phyloP scores from a whole-genome alignment of 1,284 basidiomycete species.

The Trichosporon asahii region DNA sequence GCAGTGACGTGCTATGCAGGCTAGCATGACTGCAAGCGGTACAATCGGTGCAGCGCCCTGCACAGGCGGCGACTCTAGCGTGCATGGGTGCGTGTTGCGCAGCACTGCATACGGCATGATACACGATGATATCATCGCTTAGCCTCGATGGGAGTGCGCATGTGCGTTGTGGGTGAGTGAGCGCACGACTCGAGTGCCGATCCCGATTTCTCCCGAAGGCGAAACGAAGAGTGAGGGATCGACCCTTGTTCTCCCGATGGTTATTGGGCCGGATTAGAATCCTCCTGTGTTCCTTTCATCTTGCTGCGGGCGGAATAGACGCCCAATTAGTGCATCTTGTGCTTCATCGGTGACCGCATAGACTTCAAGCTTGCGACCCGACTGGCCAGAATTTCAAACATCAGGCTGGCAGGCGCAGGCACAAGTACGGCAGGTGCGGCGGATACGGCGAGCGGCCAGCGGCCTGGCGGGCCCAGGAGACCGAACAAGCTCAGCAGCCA shows the following conservation, averaged over 20 bases:
- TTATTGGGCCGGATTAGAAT: constrained; percentile 2
- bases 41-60: neutral
- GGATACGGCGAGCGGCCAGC: neutral
- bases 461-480: neutral
- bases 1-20: neutral
- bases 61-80: neutral
- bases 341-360: neutral
- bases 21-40: neutral
- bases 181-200: neutral
- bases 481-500: neutral
- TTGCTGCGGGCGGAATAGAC: neutral
- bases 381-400: neutral
- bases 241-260: neutral
- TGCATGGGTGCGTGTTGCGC: neutral
- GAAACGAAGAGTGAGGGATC: neutral
- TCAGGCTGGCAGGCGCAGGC: neutral
- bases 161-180: neutral
- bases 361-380: neutral
- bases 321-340: neutral
- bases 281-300: neutral
- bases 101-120: neutral
- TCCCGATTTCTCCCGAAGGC: constrained; percentile 7
- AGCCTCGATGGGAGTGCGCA: neutral
- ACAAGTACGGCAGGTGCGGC: too few relatives aligned
- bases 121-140: constrained; percentile 1